Evolutionary conservation across 768 basidiomycete species (phyloP).

Genomic region (Termitomyces sp.): DNA sequence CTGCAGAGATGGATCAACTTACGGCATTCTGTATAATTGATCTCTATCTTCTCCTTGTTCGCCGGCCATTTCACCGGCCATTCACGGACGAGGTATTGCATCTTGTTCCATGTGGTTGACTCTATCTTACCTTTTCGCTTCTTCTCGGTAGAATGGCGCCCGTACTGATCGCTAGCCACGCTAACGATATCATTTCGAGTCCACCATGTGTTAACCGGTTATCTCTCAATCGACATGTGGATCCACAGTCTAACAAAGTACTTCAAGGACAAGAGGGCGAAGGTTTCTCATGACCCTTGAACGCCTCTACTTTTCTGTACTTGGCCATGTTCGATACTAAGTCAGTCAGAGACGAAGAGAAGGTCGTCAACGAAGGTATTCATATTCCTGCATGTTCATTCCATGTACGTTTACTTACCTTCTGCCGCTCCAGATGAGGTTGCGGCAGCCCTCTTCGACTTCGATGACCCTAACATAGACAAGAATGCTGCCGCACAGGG

Average conservation of each 20-base stretch:
- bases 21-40: background rate
- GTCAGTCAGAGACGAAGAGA: conserved; percentile 18
- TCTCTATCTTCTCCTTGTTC: background rate
- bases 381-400: background rate
- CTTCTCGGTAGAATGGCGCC: too few species aligned
- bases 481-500: conserved; percentile 38
- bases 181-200: conserved; percentile 1
- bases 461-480: conserved; percentile 54
- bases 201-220: conserved; percentile 12
- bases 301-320: conserved; percentile 21
- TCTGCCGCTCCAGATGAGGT: conserved; percentile 17
- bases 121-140: background rate
- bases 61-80: background rate
- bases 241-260: conserved; percentile 6
- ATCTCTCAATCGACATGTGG: conserved; percentile 18
- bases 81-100: background rate
- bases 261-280: conserved; percentile 22
- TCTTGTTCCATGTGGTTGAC: background rate
- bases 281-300: conserved; percentile 5
- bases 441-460: conserved; percentile 29
- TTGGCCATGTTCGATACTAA: conserved; percentile 30
- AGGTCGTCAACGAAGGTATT: conserved; percentile 11
- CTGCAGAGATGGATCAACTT: background rate
- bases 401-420: background rate
- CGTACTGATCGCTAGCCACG: background rate